phyloP scores from a whole-genome alignment of 1,139 yeast species.

The Candida freyschussii region DNA sequence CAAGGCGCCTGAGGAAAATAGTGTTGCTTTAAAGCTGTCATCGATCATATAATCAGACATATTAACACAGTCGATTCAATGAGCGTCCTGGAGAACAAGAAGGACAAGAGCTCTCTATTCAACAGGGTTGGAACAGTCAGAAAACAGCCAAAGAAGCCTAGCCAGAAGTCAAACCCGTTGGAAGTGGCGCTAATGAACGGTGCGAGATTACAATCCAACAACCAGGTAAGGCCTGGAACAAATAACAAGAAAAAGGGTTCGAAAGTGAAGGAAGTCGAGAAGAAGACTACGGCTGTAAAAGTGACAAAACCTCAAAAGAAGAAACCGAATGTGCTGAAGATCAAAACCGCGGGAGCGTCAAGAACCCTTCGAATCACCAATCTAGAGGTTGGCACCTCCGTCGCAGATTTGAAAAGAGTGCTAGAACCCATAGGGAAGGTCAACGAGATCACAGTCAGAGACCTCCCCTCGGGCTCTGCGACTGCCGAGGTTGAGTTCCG shows the following conservation, averaged over 20 bases:
- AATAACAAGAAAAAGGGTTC: not conserved
- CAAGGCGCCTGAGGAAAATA: no score
- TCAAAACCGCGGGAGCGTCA: slow-evolving; percentile 11
- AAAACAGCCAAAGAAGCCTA: not conserved
- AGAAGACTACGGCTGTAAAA: not conserved
- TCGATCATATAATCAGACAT: no score
- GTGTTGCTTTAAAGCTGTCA: no score
- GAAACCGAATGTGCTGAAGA: slow-evolving; percentile 8
- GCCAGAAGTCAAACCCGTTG: no score
- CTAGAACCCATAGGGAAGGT: slow-evolving; percentile 12
- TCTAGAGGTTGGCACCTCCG: slow-evolving; percentile 21
- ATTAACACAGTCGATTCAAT: no score
- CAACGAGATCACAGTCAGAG: slow-evolving; percentile 13
- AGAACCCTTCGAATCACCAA: slow-evolving; percentile 17
- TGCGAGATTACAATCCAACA: no score
- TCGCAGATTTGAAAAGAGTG: slow-evolving; percentile 15
- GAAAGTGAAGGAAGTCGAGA: no score
- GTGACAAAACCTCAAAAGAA: no score
- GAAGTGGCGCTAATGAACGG: no score
- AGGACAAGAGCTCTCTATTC: not conserved
- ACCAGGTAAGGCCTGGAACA: not conserved
- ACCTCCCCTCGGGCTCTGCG: slow-evolving; percentile 24
- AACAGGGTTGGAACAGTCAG: not conserved
- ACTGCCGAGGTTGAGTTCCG: slow-evolving; percentile 20
- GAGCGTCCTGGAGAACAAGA: not conserved